Base-by-base conservation (phyloP, 2,329 filamentous ascomycete genomes). In the Waltergamsia citrina region DNA sequence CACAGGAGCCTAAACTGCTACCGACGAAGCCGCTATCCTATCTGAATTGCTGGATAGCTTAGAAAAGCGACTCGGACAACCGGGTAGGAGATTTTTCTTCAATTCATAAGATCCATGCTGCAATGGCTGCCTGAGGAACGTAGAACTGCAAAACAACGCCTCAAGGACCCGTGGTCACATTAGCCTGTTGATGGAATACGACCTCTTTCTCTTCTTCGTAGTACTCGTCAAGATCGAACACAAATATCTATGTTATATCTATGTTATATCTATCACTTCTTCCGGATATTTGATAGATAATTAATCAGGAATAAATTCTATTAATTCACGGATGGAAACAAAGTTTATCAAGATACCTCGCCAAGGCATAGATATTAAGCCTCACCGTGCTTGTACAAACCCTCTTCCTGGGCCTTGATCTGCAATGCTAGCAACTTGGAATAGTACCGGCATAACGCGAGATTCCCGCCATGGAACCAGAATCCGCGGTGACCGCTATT, bases 381-480 rank as follows among this genome's bases (percentile, higher is more conserved):
- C 25, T 62, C 58, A 0, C 48, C 47, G 19, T 54, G 52, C 12
- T 39, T 41, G 29, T 57, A 58, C 12, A 64, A 14, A 0, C 54
- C 56, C n/a, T 49, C 57, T 39, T 63, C 59, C 0, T 56, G 35
- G 0, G 48, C 69, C 49, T 69, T 66, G 31, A 74, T 71, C 51
- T 72, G 69, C 33, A 74, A 41, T 1, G 67, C 70, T 38, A 74
- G 36, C 3, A 71, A 34, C 29, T 63, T 67, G 0, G 76, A 81
- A 43, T 65, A 81, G 28, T 73, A 74, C 12, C 77, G 61, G 38
- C 73, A 78, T 33, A 81, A 51, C 0, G 74, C 74, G 24, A 82
- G 46, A 40, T 79, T 81, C 1, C 78, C 78, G 0, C 74, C 76
- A 41, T 78, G 74, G 41, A 74, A 74, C 77, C 76, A 82, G 38